A percentile compares a stretch with the other conserved stretches of the same genome.
Conservation (phyloP, 78 protist genomes). For the Ministeria vibrans region DNA sequence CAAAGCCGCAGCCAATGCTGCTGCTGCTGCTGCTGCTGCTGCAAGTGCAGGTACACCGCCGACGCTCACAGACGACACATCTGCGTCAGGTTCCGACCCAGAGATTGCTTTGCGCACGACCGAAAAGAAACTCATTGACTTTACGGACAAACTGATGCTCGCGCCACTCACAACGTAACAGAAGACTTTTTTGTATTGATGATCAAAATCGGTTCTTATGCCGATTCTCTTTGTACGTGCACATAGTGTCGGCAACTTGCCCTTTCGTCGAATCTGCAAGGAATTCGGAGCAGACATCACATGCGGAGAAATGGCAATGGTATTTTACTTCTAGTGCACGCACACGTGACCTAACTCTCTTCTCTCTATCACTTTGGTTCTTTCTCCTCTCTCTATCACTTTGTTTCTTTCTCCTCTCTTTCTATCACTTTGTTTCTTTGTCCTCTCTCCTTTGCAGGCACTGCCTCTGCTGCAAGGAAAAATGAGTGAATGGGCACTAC, state of each 20-base stretch:
- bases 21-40: no score
- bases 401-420: not conserved
- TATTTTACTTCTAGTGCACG: conserved; percentile 42
- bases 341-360: not conserved
- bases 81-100: no score
- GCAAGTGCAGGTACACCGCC: no score
- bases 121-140: conserved; percentile 42
- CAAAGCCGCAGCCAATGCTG: no score
- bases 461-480: conserved; percentile 36
- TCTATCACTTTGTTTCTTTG: not conserved
- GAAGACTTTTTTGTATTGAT: no score
- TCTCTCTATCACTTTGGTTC: no score
- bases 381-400: not conserved
- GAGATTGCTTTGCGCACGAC: no score
- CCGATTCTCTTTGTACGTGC: no score
- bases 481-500: conserved; percentile 66
- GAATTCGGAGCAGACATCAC: conserved; percentile 73
- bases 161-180: conserved; percentile 98
- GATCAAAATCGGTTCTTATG: no score
- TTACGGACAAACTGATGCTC: conserved; percentile 62
- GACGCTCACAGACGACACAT: no score
- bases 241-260: conserved; percentile 98
- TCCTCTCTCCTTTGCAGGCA: not conserved
- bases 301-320: conserved; percentile 87
- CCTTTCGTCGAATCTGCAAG: conserved; percentile 89